These are phyloP conservation scores for Ilex asprella DNA, from an alignment of 257 asterid genomes.

Conservation along the genomic window DNA sequence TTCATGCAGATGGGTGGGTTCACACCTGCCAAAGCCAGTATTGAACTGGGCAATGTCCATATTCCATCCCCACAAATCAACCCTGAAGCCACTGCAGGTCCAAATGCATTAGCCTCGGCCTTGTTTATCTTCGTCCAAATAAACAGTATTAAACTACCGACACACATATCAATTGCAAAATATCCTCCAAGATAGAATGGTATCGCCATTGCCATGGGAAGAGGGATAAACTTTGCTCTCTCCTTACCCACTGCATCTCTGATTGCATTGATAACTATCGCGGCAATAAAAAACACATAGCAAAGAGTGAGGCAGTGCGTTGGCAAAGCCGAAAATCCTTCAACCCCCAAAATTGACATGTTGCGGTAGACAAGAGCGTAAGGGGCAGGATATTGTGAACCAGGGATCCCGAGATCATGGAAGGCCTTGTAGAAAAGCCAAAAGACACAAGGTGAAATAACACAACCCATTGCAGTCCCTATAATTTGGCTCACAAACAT, in stretches of 20 bases:
- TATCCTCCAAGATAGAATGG: slow-evolving; percentile 78
- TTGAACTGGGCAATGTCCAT: slow-evolving; percentile 70
- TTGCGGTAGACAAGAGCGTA: slow-evolving; percentile 63
- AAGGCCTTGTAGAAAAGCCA: slow-evolving; percentile 86
- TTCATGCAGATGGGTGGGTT: slow-evolving; percentile 84
- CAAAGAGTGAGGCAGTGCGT: slow-evolving; percentile 71
- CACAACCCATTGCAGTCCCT: slow-evolving; percentile 87
- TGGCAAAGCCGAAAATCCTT: slow-evolving; percentile 63
- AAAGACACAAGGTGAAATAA: slow-evolving; percentile 76
- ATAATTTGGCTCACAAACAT: slow-evolving; percentile 87
- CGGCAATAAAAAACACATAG: slow-evolving; percentile 50
- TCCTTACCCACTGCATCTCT: slow-evolving; percentile 52
- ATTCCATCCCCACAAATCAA: slow-evolving; percentile 87
- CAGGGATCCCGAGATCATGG: slow-evolving; percentile 34
- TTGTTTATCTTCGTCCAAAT: slow-evolving; percentile 56
- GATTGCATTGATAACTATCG: slow-evolving; percentile 47
- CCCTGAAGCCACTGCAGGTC: slow-evolving; percentile 88
- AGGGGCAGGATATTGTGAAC: slow-evolving; percentile 72
- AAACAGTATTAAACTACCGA: slow-evolving; percentile 74
- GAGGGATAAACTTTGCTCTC: slow-evolving; percentile 58
- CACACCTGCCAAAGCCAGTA: slow-evolving; percentile 62
- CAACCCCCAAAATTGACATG: slow-evolving; percentile 75
- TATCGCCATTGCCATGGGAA: slow-evolving; percentile 96
- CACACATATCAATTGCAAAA: slow-evolving; percentile 76
- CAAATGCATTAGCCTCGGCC: slow-evolving; percentile 76